Evolutionary conservation across 176 grass and related monocot genomes (phyloP).

Genomic region (Elaeis guineensis): DNA sequence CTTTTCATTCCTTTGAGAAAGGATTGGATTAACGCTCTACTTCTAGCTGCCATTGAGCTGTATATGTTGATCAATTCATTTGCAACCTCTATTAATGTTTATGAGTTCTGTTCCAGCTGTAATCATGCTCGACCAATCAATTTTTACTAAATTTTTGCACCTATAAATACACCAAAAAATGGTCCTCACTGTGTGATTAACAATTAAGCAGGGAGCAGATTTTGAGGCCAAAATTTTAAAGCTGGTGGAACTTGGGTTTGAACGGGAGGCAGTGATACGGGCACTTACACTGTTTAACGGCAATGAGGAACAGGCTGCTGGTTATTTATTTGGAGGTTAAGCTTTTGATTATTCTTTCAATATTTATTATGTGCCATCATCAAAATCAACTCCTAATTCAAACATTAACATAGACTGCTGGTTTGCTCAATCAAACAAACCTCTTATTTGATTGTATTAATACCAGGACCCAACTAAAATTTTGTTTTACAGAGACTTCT

Average conservation of each 20-base stretch:
- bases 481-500: no score
- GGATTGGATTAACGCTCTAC: no score
- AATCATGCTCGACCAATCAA: neutral
- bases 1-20: no score
- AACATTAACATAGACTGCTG: no score
- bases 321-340: conserved; percentile 85
- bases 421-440: no score
- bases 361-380: neutral
- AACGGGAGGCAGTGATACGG: conserved; percentile 56
- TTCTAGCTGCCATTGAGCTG: no score
- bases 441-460: no score
- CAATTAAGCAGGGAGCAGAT: conserved; percentile 40
- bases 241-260: conserved; percentile 88
- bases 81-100: no score
- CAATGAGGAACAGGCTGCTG: conserved; percentile 89
- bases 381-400: no score
- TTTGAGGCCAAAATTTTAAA: conserved; percentile 68
- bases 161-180: neutral
- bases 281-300: conserved; percentile 74
- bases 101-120: no score
- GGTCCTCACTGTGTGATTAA: neutral
- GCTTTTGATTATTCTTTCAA: neutral
- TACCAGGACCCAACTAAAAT: no score
- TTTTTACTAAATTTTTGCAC: neutral
- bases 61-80: no score